Base-by-base conservation (phyloP, 768 basidiomycete genomes). In the Lepiota subincarnata region DNA sequence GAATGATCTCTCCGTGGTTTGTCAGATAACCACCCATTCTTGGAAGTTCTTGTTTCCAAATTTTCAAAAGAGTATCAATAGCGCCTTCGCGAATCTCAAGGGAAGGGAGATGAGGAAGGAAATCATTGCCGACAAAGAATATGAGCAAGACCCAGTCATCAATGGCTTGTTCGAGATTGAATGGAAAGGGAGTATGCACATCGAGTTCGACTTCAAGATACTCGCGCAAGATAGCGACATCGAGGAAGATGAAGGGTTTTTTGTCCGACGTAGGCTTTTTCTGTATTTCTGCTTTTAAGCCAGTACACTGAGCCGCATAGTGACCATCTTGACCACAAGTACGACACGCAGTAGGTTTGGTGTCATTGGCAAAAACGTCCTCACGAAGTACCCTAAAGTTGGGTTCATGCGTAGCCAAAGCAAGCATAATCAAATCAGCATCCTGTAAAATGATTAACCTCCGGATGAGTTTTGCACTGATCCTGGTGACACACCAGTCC, bases 91-190 rank as follows among this genome's bases (percentile, higher is more conserved):
- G 84, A 67, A 99, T 99, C 77, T 99, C 97, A 78, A 99, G 83
- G 55, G 89, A 92, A 20, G 97, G 97, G 54, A 99, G 79, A 74
- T 99, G 97, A 18, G 97, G 97, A 62, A 99, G 80, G 81, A 99
- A 95, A 77, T 98, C 93, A 75, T 99, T 99, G 62, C 97, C 97
- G 68, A 99, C 97, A 72, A 99, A 98, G 84, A 99, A 99, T 62
- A 98, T 98, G 64, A 99, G 83, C 65, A 99, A 84, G 62, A 99
- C 92, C 97, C 97, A 99, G 70, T 99, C 97, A 80, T 99, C 97
- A 70, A 99, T 90, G 35, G 97, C 94, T 70, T 88, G 86, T 71
- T 99, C 97, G 69, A 98, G 78, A 63, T 89, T 84, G 80, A 96
- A 98, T 28, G 87, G 84, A 73, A 97, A 94, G 1, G 85, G 74